A percentile compares a stretch with the other conserved stretches of the same genome.
Conservation (phyloP, 2,329 filamentous ascomycete genomes). For the Myrmaecium sp. region DNA sequence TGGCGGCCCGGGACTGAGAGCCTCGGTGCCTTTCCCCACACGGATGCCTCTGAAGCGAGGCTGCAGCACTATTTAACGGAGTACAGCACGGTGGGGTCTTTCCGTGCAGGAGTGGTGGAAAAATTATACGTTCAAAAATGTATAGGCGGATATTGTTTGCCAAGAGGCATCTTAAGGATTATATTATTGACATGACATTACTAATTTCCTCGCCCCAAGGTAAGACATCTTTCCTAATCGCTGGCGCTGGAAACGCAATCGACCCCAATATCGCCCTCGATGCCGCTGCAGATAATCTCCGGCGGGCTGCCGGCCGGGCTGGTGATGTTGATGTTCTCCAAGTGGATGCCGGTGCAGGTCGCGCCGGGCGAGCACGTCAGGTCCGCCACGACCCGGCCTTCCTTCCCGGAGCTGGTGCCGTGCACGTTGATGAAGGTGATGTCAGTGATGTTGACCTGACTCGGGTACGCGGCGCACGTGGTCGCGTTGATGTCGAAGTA, state of each 20-base stretch:
- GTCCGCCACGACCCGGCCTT: slow-evolving; percentile 24
- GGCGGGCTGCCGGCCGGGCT: slow-evolving; percentile 14
- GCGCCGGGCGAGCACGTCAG: slow-evolving; percentile 26
- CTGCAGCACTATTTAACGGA: too few relatives aligned
- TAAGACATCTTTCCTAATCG: too few relatives aligned
- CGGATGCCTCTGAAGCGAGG: too few relatives aligned
- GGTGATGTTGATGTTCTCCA: slow-evolving; percentile 37
- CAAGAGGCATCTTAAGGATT: too few relatives aligned
- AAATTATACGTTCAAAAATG: too few relatives aligned
- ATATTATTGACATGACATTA: too few relatives aligned
- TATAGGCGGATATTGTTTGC: too few relatives aligned
- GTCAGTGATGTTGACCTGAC: slow-evolving; percentile 37
- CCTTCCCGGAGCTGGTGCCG: slow-evolving; percentile 33
- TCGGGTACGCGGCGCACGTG: slow-evolving; percentile 42
- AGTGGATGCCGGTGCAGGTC: slow-evolving; percentile 35
- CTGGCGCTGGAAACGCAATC: slow-evolving; percentile 19
- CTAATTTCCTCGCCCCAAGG: too few relatives aligned
- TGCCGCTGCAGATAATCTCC: slow-evolving; percentile 33
- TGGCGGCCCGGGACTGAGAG: too few relatives aligned
- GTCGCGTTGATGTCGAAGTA: slow-evolving; percentile 46
- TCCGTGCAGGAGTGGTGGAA: too few relatives aligned
- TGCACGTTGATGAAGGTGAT: slow-evolving; percentile 39
- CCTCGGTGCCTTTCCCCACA: too few relatives aligned
- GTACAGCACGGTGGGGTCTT: too few relatives aligned
- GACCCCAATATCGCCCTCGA: slow-evolving; percentile 24